Base-by-base conservation (phyloP, 805 yeast species). In the Maudiozyma bulderi region DNA sequence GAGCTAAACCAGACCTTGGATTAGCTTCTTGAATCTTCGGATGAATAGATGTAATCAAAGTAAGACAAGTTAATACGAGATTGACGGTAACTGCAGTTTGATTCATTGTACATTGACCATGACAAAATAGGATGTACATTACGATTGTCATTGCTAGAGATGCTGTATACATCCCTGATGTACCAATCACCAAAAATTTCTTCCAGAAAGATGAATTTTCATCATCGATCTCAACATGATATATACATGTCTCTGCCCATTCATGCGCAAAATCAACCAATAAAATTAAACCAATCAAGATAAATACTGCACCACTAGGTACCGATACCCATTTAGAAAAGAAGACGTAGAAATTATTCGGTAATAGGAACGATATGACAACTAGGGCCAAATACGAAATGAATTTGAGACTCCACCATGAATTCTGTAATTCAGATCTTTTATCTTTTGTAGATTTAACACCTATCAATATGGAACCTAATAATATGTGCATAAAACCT, bases 201-300 rank as follows among this genome's bases (percentile, higher is more conserved):
- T 86, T 80, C 98, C 98, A 93, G 57, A 86, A 74, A 4, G 65
- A 52, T 49, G 73, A 67, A 46, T 67, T 57, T 48, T 78, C 80
- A 43, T 81, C 85, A 50, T 85, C 91, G 58, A 82, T 81, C 62
- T 93, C 98, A 40, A 93, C 87, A 58, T 88, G 86, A 55, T 84
- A 89, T 47, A 93, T 75, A 65, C 99, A 93, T 7, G 85, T 86
- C 59, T 93, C 99, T 0, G 98, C 97, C 96, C 97, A 93, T 57
- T 91, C 91, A 67, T 93, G 98, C 4, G 99, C 98, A 73, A 88
- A 93, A 66, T 93, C 99, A 33, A 93, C 97, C 45, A 93, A 71
- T 45, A 93, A 72, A 11, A 95, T 84, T 50, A 93, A 75, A 1
- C 99, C 99, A 52, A 93, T 86, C 13, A 93, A 81, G 37, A 91